Evolutionary conservation across 495 filamentous ascomycete genomes (phyloP), one percentile per base, ranked within the genome.

Genomic region (Pyrenopolyporus hunteri): DNA sequence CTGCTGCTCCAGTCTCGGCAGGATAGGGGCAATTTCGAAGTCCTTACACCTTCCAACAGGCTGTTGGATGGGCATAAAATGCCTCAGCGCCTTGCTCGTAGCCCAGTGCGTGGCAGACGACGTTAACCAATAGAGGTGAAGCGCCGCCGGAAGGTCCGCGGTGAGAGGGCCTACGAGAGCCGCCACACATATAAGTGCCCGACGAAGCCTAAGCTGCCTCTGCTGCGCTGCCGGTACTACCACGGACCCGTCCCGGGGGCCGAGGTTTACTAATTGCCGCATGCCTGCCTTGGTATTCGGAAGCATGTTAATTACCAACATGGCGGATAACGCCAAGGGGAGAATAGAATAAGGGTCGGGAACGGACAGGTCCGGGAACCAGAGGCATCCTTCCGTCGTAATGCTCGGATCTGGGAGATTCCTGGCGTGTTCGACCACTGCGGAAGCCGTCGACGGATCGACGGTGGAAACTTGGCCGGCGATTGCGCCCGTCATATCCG

Each of bases 321-420:
- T 46, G 5, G 68, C 75, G 1, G 81, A 84, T 11, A 93, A 74
- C 0, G 82, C 59, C 11, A 83, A 58, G 0, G 92, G 90, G 0
- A 97, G 79, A 16, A 85, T 60, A n/a, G 85, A 77, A 19, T 82
- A 80, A 1, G 89, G 82, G 68, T 97, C 93, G 17, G 87, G 76
- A 4, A 75, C 78, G 10, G 87, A 77, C 4, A 98, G 83, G 72
- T 96, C 82, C 3, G 83, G 80, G 69, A 94, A 93, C 91, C 92
- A 98, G 5, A 91, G 77, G 2, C 83, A 83, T 8, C 93, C 93
- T 59, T 91, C 93, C 1, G 73, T 75, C 0, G 81, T 80, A 4
- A 93, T 67, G 17, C 79, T 75, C 0, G 82, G 81, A 62, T 91
- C 84, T 39, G 83, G 46, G 11, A 67, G 20, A 6, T 51, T 1